Base-by-base conservation (phyloP, 345 rosid species). In the Eucalyptus dawsonii region DNA sequence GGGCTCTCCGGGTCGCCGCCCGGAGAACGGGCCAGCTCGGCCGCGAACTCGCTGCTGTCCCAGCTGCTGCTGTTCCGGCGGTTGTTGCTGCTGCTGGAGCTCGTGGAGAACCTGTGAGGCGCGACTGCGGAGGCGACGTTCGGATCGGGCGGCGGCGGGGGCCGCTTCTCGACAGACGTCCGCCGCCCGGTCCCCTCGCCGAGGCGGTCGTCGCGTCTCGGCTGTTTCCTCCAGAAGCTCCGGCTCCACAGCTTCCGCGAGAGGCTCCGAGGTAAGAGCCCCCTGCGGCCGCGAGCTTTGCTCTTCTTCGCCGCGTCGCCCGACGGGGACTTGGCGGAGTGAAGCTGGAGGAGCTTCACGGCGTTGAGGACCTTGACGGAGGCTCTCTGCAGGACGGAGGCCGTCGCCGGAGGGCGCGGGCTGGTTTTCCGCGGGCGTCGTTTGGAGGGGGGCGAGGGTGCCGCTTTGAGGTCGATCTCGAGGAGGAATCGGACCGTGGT, bases 401-500 rank as follows among this genome's bases (percentile, higher is more conserved):
- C 86, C 19, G 95, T 92, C 15, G 93, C 85, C 40, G 67, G 93
- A 92, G 76, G 94, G 92, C 19, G 94, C 92, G 34, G 89, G 44
- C 88, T 81, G 88, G 90, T 91, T 86, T 90, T 69, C 37, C 87
- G 90, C 44, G 92, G 92, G 67, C 89, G 90, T 0, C 86, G 94
- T 80, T 88, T 91, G 2, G 89, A 60, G 62, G 88, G 7, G 14
- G 88, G 31, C 45, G 90, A 89, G 80, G 80, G 87, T 42, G 76
- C 65, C 72, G 88, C 80, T 83, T 92, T 96, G 91, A 94, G 93
- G 90, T 97, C 99, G 87, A 91, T 87, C 29, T 96, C 97, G 88
- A 94, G 93, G 76, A 95, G 96, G 88, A 95, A 95, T 53, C 96
- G 92, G 93, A 95, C 92, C 87, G 96, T 93, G 86, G 95, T 88